Conservation (phyloP, 495 filamentous ascomycete species). For the Xylaria grammica region DNA sequence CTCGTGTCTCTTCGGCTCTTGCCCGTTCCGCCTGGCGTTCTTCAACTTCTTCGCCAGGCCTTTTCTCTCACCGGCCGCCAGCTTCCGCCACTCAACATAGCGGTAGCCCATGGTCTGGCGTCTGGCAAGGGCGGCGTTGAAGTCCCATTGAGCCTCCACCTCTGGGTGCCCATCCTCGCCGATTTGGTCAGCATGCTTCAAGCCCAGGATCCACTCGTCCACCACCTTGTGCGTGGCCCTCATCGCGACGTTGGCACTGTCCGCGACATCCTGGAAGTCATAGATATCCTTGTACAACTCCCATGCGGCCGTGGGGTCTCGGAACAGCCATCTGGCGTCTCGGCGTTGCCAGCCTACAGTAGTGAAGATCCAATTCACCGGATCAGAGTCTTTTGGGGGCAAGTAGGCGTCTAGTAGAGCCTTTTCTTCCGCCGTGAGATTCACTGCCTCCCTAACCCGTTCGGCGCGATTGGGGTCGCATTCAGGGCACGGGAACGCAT, state of each 20-base stretch:
- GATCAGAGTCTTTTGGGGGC: not conserved
- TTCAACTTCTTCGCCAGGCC: not conserved
- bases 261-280: not conserved
- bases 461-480: conserved; percentile 3
- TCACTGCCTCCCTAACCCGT: not conserved
- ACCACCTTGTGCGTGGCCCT: not conserved
- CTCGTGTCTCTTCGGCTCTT: not conserved
- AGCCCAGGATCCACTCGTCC: not conserved
- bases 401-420: conserved; percentile 2
- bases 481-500: not conserved
- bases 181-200: not conserved
- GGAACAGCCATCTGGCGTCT: conserved; percentile 10
- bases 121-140: not conserved
- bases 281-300: conserved; percentile 16
- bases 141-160: not conserved
- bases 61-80: not conserved
- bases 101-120: not conserved
- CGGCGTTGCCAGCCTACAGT: conserved; percentile 7
- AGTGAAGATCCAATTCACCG: conserved; percentile 7
- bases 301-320: conserved; percentile 1
- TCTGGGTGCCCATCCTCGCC: not conserved
- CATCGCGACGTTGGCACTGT: not conserved
- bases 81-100: conserved; percentile 19
- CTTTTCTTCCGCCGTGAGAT: not conserved
- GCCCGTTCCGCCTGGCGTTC: not conserved